A percentile compares a stretch with the other conserved stretches of the same genome.
Evolutionary conservation across 352 stramenopile species (phyloP).

Genomic region (Discostella stelligera): DNA sequence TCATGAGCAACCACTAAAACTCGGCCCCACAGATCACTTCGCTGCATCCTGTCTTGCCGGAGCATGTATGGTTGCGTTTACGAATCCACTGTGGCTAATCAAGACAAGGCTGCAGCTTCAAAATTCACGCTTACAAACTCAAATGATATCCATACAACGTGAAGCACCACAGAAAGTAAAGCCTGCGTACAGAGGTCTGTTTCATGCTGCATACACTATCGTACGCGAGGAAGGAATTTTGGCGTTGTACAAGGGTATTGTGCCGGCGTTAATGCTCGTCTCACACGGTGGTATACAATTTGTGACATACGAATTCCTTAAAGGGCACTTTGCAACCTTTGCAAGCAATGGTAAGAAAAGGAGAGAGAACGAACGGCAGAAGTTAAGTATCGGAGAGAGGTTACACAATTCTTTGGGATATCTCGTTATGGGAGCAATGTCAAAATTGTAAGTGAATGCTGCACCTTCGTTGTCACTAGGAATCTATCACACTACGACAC

Average conservation of each 20-base stretch:
- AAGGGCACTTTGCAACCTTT: slow-evolving; percentile 63
- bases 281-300: slow-evolving; percentile 96
- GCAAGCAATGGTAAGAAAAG: slow-evolving; percentile 7
- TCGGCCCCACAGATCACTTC: slow-evolving; percentile 82
- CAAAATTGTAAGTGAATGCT: slow-evolving; percentile 71
- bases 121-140: slow-evolving; percentile 49
- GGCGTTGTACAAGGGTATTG: slow-evolving; percentile 93
- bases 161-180: slow-evolving; percentile 30
- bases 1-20: slow-evolving; percentile 27
- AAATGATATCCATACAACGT: slow-evolving; percentile 32
- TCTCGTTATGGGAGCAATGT: slow-evolving; percentile 70
- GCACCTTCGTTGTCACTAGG: slow-evolving; percentile 23
- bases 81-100: slow-evolving; percentile 98
- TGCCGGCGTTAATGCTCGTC: slow-evolving; percentile 93
- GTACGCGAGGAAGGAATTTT: slow-evolving; percentile 90
- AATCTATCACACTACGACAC: slow-evolving; percentile 47
- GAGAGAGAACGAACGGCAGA: neutral
- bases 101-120: slow-evolving; percentile 96
- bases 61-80: slow-evolving; percentile 92
- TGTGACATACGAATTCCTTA: slow-evolving; percentile 88
- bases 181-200: slow-evolving; percentile 69
- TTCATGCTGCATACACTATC: slow-evolving; percentile 92
- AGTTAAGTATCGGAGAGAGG: slow-evolving; percentile 51
- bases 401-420: slow-evolving; percentile 71
- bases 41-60: slow-evolving; percentile 76